phyloP scores from a whole-genome alignment of 2,329 filamentous ascomycete genomes.

The Dactylellina parvicollis region DNA sequence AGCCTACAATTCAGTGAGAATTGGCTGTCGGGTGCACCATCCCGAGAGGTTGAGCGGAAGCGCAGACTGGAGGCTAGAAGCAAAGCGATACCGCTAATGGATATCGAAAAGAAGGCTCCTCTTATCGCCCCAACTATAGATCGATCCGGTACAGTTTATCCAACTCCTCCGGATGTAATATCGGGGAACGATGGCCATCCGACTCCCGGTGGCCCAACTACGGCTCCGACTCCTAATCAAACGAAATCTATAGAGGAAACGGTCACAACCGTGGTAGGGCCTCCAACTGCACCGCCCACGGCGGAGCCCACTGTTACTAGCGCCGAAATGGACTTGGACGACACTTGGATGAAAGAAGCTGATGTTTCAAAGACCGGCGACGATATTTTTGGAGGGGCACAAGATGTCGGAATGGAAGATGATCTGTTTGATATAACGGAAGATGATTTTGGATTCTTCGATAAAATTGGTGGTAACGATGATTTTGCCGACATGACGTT shows the following conservation, averaged over 20 bases:
- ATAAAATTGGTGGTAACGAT: conserved; percentile 25
- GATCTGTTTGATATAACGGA: conserved; percentile 51
- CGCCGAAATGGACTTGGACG: conserved; percentile 49
- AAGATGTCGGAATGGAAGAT: conserved; percentile 42
- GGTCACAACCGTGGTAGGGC: conserved; percentile 10
- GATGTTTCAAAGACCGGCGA: conserved; percentile 37
- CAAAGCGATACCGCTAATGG: conserved; percentile 17
- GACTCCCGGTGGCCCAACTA: conserved; percentile 34
- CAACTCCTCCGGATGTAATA: conserved; percentile 46
- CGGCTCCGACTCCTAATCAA: conserved; percentile 36
- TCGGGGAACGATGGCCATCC: conserved; percentile 41
- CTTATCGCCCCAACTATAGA: conserved; percentile 30
- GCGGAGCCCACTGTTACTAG: conserved; percentile 39
- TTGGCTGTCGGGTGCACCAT: conserved; percentile 16
- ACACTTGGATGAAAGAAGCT: conserved; percentile 47
- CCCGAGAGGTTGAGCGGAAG: conserved; percentile 34
- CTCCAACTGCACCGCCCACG: conserved; percentile 42
- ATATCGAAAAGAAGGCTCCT: not conserved
- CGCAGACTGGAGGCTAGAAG: conserved; percentile 24
- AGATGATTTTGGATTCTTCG: conserved; percentile 47
- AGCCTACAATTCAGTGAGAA: conserved; percentile 33
- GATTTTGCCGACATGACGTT: conserved; percentile 27
- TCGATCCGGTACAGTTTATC: conserved; percentile 46
- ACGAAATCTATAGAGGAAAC: conserved; percentile 19
- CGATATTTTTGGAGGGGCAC: conserved; percentile 38